Evolutionary conservation across 768 basidiomycete species (phyloP).

Genomic region (Pulveroboletus sp.): DNA sequence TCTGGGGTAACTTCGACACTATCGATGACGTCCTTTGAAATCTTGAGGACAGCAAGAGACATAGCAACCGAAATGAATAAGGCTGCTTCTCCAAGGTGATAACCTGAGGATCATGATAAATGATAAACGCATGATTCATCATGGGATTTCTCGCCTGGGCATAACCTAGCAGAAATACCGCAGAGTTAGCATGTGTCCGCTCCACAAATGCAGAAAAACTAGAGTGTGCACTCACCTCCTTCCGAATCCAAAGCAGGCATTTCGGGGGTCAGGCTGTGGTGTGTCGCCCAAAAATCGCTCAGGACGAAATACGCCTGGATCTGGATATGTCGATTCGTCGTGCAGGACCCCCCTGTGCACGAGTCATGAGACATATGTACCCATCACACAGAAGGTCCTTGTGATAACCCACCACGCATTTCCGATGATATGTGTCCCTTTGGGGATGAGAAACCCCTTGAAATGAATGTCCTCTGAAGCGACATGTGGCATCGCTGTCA

Average conservation of each 20-base stretch:
- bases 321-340: constrained; percentile 39
- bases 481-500: constrained; percentile 15
- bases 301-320: constrained; percentile 32
- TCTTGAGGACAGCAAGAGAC: constrained; percentile 46
- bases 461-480: constrained; percentile 19
- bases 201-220: no score
- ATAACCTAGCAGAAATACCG: constrained; percentile 15
- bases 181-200: neutral
- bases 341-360: constrained; percentile 50
- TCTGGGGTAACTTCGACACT: constrained; percentile 44
- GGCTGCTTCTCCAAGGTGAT: constrained; percentile 26
- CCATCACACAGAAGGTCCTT: neutral
- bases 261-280: constrained; percentile 18
- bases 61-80: constrained; percentile 29
- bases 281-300: constrained; percentile 31
- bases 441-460: constrained; percentile 18
- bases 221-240: constrained; percentile 19
- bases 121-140: no score
- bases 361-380: neutral
- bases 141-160: constrained; percentile 12
- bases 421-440: constrained; percentile 22
- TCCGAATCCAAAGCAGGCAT: constrained; percentile 26
- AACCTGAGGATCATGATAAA: constrained; percentile 14
- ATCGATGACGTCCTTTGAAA: constrained; percentile 40
- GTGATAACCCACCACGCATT: constrained; percentile 23